Evolutionary conservation across 1,139 yeast genomes (phyloP).

Genomic region (Hyphopichia pseudoburtonii): DNA sequence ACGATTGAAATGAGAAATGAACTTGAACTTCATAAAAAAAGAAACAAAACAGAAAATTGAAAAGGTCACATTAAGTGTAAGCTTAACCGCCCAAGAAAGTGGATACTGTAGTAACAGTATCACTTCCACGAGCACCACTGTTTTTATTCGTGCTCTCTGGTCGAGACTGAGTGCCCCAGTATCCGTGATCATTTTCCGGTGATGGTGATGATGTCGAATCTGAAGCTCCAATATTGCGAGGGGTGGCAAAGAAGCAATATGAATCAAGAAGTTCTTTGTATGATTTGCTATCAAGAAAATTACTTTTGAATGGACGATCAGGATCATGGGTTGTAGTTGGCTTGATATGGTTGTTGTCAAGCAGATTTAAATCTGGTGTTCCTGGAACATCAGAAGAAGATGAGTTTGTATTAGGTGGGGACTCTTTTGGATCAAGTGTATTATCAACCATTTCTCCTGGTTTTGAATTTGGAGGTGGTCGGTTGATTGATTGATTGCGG

Average conservation of each 20-base stretch:
- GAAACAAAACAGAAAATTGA: too few species aligned
- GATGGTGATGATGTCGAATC: background rate
- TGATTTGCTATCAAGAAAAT: conserved; percentile 51
- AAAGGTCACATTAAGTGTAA: background rate
- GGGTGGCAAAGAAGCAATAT: conserved; percentile 58
- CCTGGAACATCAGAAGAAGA: background rate
- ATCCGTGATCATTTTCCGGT: conserved; percentile 5
- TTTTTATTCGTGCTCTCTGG: too few species aligned
- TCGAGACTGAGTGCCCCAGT: too few species aligned
- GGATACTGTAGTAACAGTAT: conserved; percentile 25
- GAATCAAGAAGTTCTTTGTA: conserved; percentile 70
- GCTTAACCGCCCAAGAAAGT: conserved; percentile 23
- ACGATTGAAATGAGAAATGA: too few species aligned
- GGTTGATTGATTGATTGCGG: background rate
- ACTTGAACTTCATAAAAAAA: too few species aligned
- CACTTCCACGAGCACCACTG: conserved; percentile 1
- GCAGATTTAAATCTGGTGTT: too few species aligned
- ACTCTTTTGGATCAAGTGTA: too few species aligned
- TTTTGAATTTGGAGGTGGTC: too few species aligned
- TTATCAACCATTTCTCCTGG: too few species aligned
- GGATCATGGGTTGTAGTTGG: background rate
- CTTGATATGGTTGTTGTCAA: too few species aligned
- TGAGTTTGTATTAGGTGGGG: background rate
- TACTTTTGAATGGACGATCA: conserved; percentile 2
- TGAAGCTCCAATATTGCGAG: background rate